Percentiles rank a stretch among this genome's conserved stretches.
Conservation (phyloP, 1,139 yeast genomes). For the Pichia kudriavzevii region DNA sequence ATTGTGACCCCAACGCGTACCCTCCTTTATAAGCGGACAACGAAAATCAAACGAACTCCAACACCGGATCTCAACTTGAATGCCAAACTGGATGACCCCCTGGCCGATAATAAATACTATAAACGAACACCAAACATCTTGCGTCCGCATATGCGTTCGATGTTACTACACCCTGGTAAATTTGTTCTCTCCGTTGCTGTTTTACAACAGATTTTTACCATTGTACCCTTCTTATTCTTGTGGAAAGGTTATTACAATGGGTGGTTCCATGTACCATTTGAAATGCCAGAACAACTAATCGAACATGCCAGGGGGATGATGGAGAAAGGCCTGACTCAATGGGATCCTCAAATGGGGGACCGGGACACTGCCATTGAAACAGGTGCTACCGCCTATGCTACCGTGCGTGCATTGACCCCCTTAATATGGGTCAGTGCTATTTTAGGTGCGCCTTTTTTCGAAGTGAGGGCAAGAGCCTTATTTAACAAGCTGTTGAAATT, state of each 20-base stretch:
- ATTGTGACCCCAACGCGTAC: too few species aligned
- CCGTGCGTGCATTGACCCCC: slow-evolving; percentile 47
- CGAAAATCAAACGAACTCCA: slow-evolving; percentile 9
- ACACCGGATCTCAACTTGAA: slow-evolving; percentile 20
- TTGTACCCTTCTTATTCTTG: slow-evolving; percentile 65
- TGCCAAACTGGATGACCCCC: slow-evolving; percentile 16
- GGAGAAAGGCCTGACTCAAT: slow-evolving; percentile 35
- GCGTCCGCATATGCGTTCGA: slow-evolving; percentile 25
- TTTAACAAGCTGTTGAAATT: too few species aligned
- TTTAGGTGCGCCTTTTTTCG: slow-evolving; percentile 62
- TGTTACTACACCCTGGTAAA: slow-evolving; percentile 26
- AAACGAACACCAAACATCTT: slow-evolving; percentile 23
- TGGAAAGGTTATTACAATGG: slow-evolving; percentile 68
- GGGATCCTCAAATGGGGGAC: slow-evolving; percentile 34
- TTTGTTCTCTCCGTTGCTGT: slow-evolving; percentile 50
- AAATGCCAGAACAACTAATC: slow-evolving; percentile 61
- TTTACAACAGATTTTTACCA: slow-evolving; percentile 81
- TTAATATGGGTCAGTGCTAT: slow-evolving; percentile 36
- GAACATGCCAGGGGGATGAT: slow-evolving; percentile 55
- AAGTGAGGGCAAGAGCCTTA: slow-evolving; percentile 29
- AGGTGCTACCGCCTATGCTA: slow-evolving; percentile 84
- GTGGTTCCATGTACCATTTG: slow-evolving; percentile 44
- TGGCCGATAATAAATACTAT: slow-evolving; percentile 26
- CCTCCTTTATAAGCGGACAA: slow-evolving; percentile 1
- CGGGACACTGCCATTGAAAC: slow-evolving; percentile 50